Conservation (phyloP, 495 filamentous ascomycete genomes). For the Beverwykella pulmonaria region DNA sequence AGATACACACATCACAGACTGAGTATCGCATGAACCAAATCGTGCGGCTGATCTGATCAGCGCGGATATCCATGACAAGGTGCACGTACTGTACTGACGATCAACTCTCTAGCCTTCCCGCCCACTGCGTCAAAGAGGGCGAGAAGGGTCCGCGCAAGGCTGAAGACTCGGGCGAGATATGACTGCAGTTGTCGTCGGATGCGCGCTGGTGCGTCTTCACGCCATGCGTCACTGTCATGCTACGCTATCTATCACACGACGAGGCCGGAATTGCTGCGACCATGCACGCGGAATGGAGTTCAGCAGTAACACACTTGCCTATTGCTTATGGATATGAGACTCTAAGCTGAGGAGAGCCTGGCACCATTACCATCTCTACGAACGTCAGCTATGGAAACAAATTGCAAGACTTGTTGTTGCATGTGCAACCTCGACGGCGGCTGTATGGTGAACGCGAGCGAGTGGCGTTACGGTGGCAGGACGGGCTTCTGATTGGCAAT, state of each 20-base stretch:
- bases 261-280: background rate
- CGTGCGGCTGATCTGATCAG: background rate
- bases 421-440: background rate
- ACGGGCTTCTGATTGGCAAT: too few relatives aligned
- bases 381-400: background rate
- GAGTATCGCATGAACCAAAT: background rate
- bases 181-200: background rate
- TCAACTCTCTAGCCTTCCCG: background rate
- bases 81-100: background rate
- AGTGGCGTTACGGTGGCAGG: too few relatives aligned
- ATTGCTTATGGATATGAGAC: too few relatives aligned
- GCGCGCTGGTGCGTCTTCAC: background rate
- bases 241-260: background rate
- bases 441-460: too few relatives aligned
- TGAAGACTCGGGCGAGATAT: slow-evolving; percentile 11
- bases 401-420: background rate
- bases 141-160: background rate
- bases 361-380: too few relatives aligned
- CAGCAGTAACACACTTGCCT: background rate
- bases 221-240: background rate
- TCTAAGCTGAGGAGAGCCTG: background rate
- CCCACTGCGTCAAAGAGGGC: background rate
- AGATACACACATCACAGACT: background rate
- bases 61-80: background rate
- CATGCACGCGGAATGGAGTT: background rate